phyloP scores from a whole-genome alignment of 371 early-diverging fungal species.

The Rhizopus delemar region DNA sequence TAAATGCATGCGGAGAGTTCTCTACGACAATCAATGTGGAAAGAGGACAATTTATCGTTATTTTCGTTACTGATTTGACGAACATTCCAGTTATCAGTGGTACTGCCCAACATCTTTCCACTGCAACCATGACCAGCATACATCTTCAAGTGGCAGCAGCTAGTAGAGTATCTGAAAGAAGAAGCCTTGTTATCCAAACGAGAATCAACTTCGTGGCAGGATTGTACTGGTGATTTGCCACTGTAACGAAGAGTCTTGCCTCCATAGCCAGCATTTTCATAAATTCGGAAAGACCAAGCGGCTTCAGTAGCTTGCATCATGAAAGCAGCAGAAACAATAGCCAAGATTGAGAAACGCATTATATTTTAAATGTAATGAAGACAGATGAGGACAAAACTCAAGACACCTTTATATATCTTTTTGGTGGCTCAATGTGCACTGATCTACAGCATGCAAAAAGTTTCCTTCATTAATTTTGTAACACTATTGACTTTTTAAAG shows the following conservation, averaged over 20 bases:
- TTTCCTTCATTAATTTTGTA: too few species aligned
- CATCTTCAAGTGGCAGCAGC: not conserved
- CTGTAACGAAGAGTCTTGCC: not conserved
- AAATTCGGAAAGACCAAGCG: not conserved
- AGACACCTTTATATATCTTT: too few species aligned
- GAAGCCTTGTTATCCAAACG: conserved; percentile 3
- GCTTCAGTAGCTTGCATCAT: not conserved
- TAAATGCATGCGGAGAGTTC: not conserved
- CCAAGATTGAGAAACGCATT: not conserved
- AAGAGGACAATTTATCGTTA: not conserved
- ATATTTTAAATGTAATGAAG: too few species aligned
- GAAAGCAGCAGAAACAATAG: not conserved
- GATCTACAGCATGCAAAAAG: too few species aligned
- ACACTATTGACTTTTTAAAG: too few species aligned
- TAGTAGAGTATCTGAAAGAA: not conserved
- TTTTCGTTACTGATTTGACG: conserved; percentile 2
- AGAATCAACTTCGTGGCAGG: not conserved
- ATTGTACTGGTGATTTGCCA: not conserved
- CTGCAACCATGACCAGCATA: conserved; percentile 1
- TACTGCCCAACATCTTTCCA: not conserved
- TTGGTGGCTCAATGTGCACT: too few species aligned
- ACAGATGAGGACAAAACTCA: too few species aligned
- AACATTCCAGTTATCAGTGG: conserved; percentile 5
- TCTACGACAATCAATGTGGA: conserved; percentile 6
- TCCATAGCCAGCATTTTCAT: conserved; percentile 5